These are phyloP conservation scores for Trichomonas vaginalis DNA, from an alignment of 208 protist species.

Conservation along the genomic window DNA sequence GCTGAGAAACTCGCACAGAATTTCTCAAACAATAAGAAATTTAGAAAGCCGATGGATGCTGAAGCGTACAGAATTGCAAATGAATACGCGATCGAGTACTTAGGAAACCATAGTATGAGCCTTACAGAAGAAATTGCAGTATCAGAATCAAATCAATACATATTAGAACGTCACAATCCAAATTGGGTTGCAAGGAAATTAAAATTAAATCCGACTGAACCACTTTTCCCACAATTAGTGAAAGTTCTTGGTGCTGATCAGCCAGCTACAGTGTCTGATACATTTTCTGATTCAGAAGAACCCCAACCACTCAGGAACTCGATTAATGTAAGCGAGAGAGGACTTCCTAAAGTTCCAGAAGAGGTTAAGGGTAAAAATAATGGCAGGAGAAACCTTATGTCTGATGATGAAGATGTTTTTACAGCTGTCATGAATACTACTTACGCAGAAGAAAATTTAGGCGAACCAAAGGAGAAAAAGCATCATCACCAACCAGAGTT, in stretches of 20 bases:
- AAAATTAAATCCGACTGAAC: background rate
- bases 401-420: background rate
- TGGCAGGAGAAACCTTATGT: background rate
- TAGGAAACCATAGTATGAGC: background rate
- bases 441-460: background rate
- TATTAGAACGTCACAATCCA: background rate
- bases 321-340: background rate
- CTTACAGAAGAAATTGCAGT: background rate
- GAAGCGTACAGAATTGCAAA: background rate
- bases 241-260: background rate
- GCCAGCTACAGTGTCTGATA: background rate
- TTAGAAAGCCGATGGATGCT: background rate
- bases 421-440: background rate
- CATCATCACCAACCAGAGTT: background rate
- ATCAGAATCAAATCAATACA: background rate
- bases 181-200: background rate
- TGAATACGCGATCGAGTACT: background rate
- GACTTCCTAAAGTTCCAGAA: background rate
- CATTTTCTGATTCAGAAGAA: background rate
- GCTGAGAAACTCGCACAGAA: background rate
- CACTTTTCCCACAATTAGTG: background rate
- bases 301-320: background rate
- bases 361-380: background rate
- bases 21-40: background rate
- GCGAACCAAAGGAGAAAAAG: background rate